Evolutionary conservation across 441 rosid species (phyloP).

Genomic region (Adansonia rubrostipa): DNA sequence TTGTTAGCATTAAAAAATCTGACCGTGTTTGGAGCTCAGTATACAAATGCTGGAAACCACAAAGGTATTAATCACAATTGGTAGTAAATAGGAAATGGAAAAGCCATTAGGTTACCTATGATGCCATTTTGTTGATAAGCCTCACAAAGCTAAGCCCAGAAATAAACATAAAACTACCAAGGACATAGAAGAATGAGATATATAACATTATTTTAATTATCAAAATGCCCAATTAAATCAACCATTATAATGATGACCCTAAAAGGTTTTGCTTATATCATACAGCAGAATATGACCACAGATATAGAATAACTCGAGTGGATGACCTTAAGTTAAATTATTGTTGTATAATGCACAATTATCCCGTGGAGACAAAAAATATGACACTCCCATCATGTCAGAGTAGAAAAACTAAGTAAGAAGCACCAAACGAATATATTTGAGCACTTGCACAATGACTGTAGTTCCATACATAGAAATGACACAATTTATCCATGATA

Average conservation of each 20-base stretch:
- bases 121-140: slow-evolving; percentile 16
- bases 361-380: neutral
- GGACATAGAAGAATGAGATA: neutral
- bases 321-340: neutral
- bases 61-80: neutral
- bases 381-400: neutral
- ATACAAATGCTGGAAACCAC: neutral
- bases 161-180: neutral
- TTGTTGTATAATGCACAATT: slow-evolving; percentile 3
- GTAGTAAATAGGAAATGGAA: neutral
- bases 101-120: neutral
- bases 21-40: neutral
- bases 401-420: no score
- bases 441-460: neutral
- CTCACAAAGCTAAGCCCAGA: slow-evolving; percentile 1
- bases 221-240: neutral
- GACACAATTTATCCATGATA: slow-evolving; percentile 2
- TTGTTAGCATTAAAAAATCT: neutral
- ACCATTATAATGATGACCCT: neutral
- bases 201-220: neutral
- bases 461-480: neutral
- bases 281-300: slow-evolving; percentile 2
- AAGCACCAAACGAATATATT: neutral
- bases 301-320: neutral
- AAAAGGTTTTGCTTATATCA: neutral